Percentiles rank a stretch among this genome's conserved stretches.
These are phyloP conservation scores for Rasamsonia emersonii DNA, from an alignment of 2,329 filamentous ascomycete species.

Conservation along the genomic window DNA sequence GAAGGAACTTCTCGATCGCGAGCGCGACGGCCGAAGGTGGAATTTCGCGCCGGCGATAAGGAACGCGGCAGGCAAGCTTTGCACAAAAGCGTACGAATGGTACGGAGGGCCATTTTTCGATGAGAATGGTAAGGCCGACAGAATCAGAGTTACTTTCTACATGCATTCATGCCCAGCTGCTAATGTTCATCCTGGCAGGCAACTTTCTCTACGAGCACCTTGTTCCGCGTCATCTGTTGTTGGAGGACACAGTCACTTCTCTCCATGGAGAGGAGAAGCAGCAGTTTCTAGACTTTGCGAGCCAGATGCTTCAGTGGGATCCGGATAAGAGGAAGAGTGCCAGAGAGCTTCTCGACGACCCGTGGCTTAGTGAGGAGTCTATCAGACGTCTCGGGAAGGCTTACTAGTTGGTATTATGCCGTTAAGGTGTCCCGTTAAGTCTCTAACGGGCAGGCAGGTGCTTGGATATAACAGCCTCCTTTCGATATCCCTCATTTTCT, in stretches of 20 bases:
- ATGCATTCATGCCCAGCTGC: conserved; percentile 9
- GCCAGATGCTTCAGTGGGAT: conserved; percentile 24
- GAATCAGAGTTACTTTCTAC: no score
- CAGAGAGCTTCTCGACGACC: no score
- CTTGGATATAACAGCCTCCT: no score
- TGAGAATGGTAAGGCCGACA: conserved; percentile 22
- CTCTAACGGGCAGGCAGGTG: no score
- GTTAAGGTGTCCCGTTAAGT: no score
- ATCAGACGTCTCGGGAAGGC: no score
- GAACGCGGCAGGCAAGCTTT: conserved; percentile 22
- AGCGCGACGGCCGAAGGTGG: no score
- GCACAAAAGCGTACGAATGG: conserved; percentile 25
- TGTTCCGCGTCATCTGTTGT: conserved; percentile 22
- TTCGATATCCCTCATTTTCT: no score
- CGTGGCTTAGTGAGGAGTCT: no score
- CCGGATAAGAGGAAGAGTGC: conserved; percentile 20
- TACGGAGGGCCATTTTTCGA: conserved; percentile 31
- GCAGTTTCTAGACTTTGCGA: conserved; percentile 22
- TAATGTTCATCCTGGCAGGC: conserved; percentile 19
- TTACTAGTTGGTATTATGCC: no score
- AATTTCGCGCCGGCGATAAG: no score
- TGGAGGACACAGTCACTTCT: conserved; percentile 20
- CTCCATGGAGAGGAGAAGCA: conserved; percentile 22
- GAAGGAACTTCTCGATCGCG: background rate
- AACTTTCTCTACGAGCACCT: conserved; percentile 24